phyloP scores from a whole-genome alignment of 108 stramenopile genomes.

The Hondaea fermentalgiana region DNA sequence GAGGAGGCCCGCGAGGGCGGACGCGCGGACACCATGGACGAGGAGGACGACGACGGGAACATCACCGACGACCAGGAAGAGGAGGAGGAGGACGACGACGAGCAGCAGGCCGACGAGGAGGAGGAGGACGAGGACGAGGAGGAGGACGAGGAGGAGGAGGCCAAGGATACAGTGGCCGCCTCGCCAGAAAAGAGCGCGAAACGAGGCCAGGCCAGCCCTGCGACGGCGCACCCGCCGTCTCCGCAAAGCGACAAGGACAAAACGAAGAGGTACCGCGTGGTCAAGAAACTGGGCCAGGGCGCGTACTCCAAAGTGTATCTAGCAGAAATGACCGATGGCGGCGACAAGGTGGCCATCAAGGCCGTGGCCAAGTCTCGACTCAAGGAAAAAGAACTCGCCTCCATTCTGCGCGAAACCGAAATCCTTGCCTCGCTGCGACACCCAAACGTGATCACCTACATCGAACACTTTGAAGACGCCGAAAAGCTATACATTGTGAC shows the following conservation, averaged over 20 bases:
- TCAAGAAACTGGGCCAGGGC: neutral
- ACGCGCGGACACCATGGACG: no score
- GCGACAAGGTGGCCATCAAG: neutral
- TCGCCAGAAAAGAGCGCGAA: no score
- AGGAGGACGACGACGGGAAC: no score
- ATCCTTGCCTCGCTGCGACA: neutral
- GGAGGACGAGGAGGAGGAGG: neutral
- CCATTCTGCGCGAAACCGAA: neutral
- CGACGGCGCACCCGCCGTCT: neutral
- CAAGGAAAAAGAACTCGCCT: neutral
- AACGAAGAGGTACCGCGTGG: neutral
- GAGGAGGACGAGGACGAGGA: neutral
- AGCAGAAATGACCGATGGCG: neutral
- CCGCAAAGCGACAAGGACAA: neutral
- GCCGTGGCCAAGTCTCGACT: neutral
- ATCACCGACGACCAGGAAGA: no score
- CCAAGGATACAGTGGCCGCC: no score
- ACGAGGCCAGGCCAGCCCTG: neutral
- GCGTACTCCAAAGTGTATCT: neutral
- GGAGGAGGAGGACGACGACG: neutral
- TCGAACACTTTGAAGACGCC: conserved; percentile 17
- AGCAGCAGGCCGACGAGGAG: neutral
- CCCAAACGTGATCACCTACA: conserved; percentile 6
- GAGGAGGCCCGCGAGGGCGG: no score
- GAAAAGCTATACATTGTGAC: neutral